Base-by-base conservation (phyloP, 305 asterid species). In the Fraxinus albicans region DNA sequence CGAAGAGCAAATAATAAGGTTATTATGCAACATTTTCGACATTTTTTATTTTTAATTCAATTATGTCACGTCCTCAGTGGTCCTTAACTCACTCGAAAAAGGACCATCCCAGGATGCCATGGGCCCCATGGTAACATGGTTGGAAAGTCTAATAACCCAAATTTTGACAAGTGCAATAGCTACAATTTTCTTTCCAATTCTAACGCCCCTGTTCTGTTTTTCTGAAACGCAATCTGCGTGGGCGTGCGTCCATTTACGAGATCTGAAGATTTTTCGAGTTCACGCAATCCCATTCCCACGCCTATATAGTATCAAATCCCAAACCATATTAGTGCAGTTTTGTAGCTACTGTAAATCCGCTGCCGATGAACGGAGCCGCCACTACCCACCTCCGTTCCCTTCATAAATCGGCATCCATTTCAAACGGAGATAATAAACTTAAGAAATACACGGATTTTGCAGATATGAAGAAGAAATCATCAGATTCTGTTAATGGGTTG, bases 361-460 rank as follows among this genome's bases (percentile, higher is more conserved):
- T 65, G 29, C 72, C 53, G 73, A 89, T 89, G 90, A 85, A 77
- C 89, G 90, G 85, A 76, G 77, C 84, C 85, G 76, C 86, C 75
- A 27, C 42, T 70, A 36, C 82, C 76, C 88, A 83, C 81, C 79
- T 58, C 73, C 90, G 90, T 63, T 82, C 88, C 34, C 34, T 80
- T 25, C 81, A 70, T 31, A 70, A 70, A 33, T 70, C 76, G n/a
- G 13, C 23, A 17, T 31, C 76, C 40, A 70, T 25, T 9, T 8
- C 73, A 17, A 70, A 47, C 86, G 84, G 80, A 70, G 80, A 31
- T 70, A 36, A 6, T 79, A 55, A 77, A 3, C 35, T 70, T 17
- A 70, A 15, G 21, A 29, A 0, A 80, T 50, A 9, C 55, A 13
- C 77, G 13, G 77, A 83, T 79, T 74, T 76, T n/a, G 69, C 83